Base-by-base conservation (phyloP, 345 rosid species). In the Acer saccharum region DNA sequence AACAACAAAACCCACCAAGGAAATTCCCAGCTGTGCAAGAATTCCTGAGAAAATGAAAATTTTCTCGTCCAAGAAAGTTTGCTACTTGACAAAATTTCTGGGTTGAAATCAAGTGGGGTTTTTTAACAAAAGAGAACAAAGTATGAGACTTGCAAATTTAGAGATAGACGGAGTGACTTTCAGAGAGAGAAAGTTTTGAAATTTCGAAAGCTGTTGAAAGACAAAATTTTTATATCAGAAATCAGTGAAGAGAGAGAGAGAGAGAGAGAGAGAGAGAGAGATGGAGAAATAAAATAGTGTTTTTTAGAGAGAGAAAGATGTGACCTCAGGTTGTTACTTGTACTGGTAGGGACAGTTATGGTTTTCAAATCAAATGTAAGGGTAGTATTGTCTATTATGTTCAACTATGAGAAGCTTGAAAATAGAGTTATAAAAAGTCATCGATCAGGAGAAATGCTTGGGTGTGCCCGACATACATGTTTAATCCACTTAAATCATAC, bases 1-100 rank as follows among this genome's bases (percentile, higher is more conserved):
- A 75, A 76, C 63, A 81, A 20, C 70, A 78, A 83, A 83, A 81
- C 84, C 90, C 88, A 80, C 78, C 66, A 79, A 82, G 80, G 18
- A 73, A 79, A 74, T 75, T 66, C 80, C 43, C 69, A 82, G 76
- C 66, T 23, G 71, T 25, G 74, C 71, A 75, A 81, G 84, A 84
- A 83, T 78, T 80, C 77, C 71, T 52, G 69, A 76, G 71, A 79
- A 63, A 73, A 78, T 70, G 44, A 68, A 46, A 74, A 65, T 61
- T 73, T 76, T 73, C 29, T 75, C 4, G 16, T 6, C 50, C 65
- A 73, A 77, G 78, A 81, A 69, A 64, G 69, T 5, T 3, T 25
- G 17, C 74, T 65, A n/a, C 54, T n/a, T n/a, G 64, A 41, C 74
- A 65, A 46, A 6, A 4, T 32, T 18, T 29, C 29, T 3, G 0